Base-by-base conservation (phyloP, 352 stramenopile species). In the Phytophthora ramorum region DNA sequence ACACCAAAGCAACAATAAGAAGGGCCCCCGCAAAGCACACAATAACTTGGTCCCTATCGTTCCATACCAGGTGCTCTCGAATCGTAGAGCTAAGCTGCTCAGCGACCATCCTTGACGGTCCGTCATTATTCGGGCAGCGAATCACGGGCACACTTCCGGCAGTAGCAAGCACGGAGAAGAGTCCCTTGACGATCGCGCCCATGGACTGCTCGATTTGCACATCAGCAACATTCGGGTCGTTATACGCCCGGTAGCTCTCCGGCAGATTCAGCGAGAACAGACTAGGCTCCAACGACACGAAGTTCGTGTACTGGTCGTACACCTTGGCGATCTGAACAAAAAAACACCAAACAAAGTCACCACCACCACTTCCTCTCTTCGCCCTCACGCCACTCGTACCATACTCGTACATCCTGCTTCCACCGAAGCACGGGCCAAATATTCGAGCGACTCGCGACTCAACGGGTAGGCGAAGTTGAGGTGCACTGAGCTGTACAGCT, bases 301-400 rank as follows among this genome's bases (percentile, higher is more conserved):
- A 99, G 77, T 99, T 97, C 13, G 98, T 87, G 77, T 98, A 98
- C 77, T 99, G 92, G 76, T 99, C 98, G 66, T 93, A 98, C 8
- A 99, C 87, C 63, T 97, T 98, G 45, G 93, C 89, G 73, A 99
- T 96, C 62, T 87, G 30, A 30, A 64, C n/a, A 68, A 16, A 65
- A 32, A 46, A 49, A 13, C 48, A 49, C 16, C 4, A 47, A 51
- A 50, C 35, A 46, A 55, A 12, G 22, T 54, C 24, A 53, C 20
- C 7, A 53, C 20, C 7, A 32, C 30, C 10, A 10, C 16, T 14
- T 37, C 51, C 32, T 19, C 22, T 37, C 7, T 44, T 17, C 28
- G 7, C 14, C 13, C 7, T 26, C 6, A 19, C 16, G 8, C 12
- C 19, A 48, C 22, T 44, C 68, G 44, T 59, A 92, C 83, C 85